phyloP scores from a whole-genome alignment of 495 filamentous ascomycete species.

The Tuber calosporum region DNA sequence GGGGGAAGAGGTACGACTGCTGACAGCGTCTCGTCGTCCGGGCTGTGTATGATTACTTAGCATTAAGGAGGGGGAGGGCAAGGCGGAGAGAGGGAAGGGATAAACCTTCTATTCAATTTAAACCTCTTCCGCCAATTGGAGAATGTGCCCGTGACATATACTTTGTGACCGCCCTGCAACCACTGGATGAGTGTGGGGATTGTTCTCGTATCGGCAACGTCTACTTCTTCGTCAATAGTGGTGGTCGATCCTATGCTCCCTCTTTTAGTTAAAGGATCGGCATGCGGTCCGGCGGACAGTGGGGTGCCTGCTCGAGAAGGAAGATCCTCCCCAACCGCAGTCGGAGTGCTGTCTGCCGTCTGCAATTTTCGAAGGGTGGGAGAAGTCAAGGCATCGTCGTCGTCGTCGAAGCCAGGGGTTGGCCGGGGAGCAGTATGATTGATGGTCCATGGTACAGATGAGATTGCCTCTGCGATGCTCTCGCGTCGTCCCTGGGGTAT shows the following conservation, averaged over 20 bases:
- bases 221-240: slow-evolving; percentile 77
- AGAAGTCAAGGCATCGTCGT: slow-evolving; percentile 20
- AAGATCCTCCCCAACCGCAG: slow-evolving; percentile 29
- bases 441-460: slow-evolving; percentile 9
- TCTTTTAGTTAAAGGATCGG: slow-evolving; percentile 35
- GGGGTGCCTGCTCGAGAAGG: slow-evolving; percentile 22
- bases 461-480: slow-evolving; percentile 28
- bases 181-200: slow-evolving; percentile 79
- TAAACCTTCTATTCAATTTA: slow-evolving; percentile 69
- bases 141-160: slow-evolving; percentile 95
- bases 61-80: slow-evolving; percentile 10
- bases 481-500: slow-evolving; percentile 23
- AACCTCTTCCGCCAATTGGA: slow-evolving; percentile 92
- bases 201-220: slow-evolving; percentile 60
- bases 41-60: slow-evolving; percentile 29
- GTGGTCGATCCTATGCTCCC: slow-evolving; percentile 50
- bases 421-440: slow-evolving; percentile 6
- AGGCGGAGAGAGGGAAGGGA: slow-evolving; percentile 8
- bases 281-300: slow-evolving; percentile 17
- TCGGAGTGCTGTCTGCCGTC: slow-evolving; percentile 26
- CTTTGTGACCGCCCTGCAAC: slow-evolving; percentile 68
- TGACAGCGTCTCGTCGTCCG: slow-evolving; percentile 51
- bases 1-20: slow-evolving; percentile 73
- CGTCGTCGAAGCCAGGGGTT: slow-evolving; percentile 19
- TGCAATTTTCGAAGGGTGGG: slow-evolving; percentile 15